A percentile compares a stretch with the other conserved stretches of the same genome.
These are phyloP conservation scores for Cinnamomum micranthum DNA, from an alignment of 164 flowering plant species.

Conservation along the genomic window DNA sequence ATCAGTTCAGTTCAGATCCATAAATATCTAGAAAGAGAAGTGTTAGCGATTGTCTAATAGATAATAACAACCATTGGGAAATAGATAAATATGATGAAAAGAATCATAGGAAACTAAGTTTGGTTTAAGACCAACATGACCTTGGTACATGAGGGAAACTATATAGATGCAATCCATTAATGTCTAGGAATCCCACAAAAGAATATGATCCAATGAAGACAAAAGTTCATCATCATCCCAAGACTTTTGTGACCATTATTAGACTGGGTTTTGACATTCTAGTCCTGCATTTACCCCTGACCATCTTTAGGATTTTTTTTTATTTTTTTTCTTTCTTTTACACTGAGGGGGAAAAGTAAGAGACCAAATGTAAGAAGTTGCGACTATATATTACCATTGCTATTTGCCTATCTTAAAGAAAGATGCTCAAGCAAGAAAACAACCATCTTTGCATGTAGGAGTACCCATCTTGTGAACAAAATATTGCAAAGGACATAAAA, in stretches of 20 bases:
- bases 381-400: no score
- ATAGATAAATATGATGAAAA: no score
- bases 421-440: no score
- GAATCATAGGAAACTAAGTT: neutral
- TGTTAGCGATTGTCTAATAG: neutral
- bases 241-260: neutral
- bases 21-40: neutral
- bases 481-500: no score
- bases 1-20: neutral
- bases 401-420: no score
- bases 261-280: neutral
- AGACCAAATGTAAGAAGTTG: no score
- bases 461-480: no score
- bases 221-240: neutral
- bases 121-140: neutral
- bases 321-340: no score
- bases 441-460: no score
- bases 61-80: neutral
- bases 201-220: neutral
- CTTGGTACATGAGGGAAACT: neutral
- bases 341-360: no score
- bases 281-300: neutral
- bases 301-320: no score
- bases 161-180: neutral
- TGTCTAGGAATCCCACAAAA: no score